Evolutionary conservation across 2,329 filamentous ascomycete genomes (phyloP).

Genomic region (Diaporthe destruens): DNA sequence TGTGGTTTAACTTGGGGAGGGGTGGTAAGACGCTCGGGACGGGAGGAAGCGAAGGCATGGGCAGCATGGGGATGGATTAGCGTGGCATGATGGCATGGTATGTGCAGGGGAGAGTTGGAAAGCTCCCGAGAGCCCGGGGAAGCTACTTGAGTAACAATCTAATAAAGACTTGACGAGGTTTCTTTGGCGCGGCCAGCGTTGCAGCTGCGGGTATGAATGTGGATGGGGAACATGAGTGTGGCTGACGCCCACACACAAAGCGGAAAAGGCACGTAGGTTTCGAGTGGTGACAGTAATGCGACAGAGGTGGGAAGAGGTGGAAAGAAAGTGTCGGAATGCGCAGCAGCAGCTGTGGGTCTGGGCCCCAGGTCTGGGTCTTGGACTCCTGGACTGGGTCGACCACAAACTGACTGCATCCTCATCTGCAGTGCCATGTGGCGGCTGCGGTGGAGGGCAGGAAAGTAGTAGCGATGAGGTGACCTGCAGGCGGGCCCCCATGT

Average conservation of each 20-base stretch:
- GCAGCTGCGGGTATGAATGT: background rate
- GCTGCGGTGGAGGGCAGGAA: conserved; percentile 24
- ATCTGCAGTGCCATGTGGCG: conserved; percentile 32
- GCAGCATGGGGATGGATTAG: background rate
- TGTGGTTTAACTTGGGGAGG: conserved; percentile 6
- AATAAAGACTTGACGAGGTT: background rate
- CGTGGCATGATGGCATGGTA: background rate
- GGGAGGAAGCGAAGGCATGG: conserved; percentile 24
- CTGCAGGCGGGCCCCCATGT: conserved; percentile 11
- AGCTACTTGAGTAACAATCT: conserved; percentile 2
- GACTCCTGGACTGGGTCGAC: conserved; percentile 8
- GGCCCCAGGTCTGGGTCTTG: conserved; percentile 19
- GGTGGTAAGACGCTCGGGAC: conserved; percentile 31
- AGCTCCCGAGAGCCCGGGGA: conserved; percentile 1
- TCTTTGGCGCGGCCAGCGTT: background rate
- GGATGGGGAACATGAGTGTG: background rate
- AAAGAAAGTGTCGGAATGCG: background rate
- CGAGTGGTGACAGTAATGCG: conserved; percentile 1
- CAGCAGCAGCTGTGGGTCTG: conserved; percentile 27
- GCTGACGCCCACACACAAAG: background rate
- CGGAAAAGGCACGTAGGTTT: background rate
- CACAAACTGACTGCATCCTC: conserved; percentile 20
- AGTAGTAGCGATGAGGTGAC: conserved; percentile 26
- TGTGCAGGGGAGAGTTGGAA: background rate
- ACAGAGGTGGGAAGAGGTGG: background rate